Conservation (phyloP, 352 stramenopile genomes). For the Globisporangium spiculum region DNA sequence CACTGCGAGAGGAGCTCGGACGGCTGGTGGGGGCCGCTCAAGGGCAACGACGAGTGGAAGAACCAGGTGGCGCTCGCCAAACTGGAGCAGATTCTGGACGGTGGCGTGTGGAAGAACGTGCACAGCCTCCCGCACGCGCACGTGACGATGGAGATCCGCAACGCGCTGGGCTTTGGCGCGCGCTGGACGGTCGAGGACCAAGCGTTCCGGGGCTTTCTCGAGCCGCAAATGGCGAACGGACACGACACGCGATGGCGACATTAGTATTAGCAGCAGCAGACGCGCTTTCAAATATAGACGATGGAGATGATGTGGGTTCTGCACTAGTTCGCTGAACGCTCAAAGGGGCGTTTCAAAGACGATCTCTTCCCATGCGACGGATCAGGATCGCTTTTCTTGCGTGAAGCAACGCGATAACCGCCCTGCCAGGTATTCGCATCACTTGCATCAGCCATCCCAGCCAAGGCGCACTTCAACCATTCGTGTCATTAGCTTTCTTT, state of each 20-base stretch:
- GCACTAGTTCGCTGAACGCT: conserved; percentile 3
- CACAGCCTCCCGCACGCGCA: conserved; percentile 70
- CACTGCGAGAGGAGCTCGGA: conserved; percentile 66
- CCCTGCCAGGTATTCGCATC: neutral
- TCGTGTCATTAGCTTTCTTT: neutral
- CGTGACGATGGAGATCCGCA: conserved; percentile 71
- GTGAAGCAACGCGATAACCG: conserved; percentile 8
- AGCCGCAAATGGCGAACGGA: conserved; percentile 76
- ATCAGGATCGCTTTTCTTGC: neutral
- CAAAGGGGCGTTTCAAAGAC: neutral
- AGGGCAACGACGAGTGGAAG: conserved; percentile 65
- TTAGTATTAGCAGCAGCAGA: conserved; percentile 15
- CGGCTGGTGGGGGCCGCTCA: conserved; percentile 62
- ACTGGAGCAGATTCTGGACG: conserved; percentile 49
- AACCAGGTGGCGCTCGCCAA: conserved; percentile 55
- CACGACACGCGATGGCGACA: conserved; percentile 75
- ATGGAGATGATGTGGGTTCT: neutral
- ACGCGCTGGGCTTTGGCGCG: conserved; percentile 64
- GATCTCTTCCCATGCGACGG: neutral
- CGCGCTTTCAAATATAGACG: neutral
- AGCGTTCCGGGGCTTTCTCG: conserved; percentile 78
- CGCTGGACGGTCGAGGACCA: conserved; percentile 65
- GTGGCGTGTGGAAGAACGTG: conserved; percentile 75
- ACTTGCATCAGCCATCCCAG: neutral
- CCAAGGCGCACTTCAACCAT: neutral